These are phyloP conservation scores for Auriscalpium orientale DNA, from an alignment of 768 basidiomycete genomes.

Conservation along the genomic window DNA sequence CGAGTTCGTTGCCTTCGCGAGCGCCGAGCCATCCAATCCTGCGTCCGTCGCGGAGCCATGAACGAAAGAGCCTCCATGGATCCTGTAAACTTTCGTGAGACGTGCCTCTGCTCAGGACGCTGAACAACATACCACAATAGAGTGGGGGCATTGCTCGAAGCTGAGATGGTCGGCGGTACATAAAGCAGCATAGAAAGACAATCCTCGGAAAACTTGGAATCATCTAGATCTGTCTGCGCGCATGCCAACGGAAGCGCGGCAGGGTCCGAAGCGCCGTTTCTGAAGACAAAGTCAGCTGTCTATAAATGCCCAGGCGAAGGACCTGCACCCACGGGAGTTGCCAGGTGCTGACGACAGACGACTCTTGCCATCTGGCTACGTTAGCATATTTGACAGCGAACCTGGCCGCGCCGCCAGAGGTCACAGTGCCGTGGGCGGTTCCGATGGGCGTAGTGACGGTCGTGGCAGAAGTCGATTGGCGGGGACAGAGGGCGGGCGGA, in stretches of 20 bases:
- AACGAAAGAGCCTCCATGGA: constrained; percentile 82
- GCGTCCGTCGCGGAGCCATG: constrained; percentile 62
- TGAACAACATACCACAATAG: constrained; percentile 47
- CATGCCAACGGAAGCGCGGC: constrained; percentile 61
- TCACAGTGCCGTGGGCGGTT: constrained; percentile 43
- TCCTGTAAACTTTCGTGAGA: constrained; percentile 34
- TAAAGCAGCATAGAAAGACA: constrained; percentile 78
- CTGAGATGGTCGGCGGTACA: constrained; percentile 40
- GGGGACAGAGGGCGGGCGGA: constrained; percentile 35
- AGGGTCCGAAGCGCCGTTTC: constrained; percentile 43
- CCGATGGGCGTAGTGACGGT: constrained; percentile 46
- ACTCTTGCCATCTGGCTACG: constrained; percentile 53
- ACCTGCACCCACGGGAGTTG: constrained; percentile 45
- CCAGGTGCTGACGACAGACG: constrained; percentile 50
- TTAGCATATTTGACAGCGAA: constrained; percentile 64
- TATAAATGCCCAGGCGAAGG: not conserved
- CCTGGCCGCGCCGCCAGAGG: constrained; percentile 41
- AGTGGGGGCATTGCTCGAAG: constrained; percentile 34
- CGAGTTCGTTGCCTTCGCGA: constrained; percentile 63
- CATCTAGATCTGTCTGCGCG: constrained; percentile 50
- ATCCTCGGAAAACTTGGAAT: constrained; percentile 58
- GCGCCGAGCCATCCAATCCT: constrained; percentile 69
- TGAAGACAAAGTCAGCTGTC: constrained; percentile 17
- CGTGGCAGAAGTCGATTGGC: constrained; percentile 19
- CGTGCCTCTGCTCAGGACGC: not conserved